A percentile compares a stretch with the other conserved stretches of the same genome.
Evolutionary conservation across 176 grass and related monocot genomes (phyloP).

Genomic region (Triticum timopheevii): DNA sequence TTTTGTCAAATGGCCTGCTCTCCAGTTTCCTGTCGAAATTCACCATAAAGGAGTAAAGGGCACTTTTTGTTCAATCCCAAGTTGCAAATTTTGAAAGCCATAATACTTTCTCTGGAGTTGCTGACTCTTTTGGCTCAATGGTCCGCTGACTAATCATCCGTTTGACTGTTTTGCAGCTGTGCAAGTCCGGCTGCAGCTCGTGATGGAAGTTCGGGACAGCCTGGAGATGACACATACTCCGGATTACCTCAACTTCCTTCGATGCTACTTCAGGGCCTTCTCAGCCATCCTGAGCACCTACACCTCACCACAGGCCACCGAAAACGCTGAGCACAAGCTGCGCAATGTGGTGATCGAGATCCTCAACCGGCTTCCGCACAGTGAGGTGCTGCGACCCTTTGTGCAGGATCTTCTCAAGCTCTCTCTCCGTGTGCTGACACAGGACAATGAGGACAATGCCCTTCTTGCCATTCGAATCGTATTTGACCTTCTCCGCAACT

Average conservation of each 20-base stretch:
- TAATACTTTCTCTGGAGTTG: background rate
- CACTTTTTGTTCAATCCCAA: background rate
- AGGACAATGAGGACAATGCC: slow-evolving; percentile 95
- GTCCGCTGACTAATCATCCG: background rate
- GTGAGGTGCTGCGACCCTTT: slow-evolving; percentile 95
- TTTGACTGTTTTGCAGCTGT: slow-evolving; percentile 52
- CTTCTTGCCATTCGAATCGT: slow-evolving; percentile 91
- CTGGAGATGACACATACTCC: slow-evolving; percentile 94
- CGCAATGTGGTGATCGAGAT: slow-evolving; percentile 95
- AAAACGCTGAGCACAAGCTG: slow-evolving; percentile 91
- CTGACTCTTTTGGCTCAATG: background rate
- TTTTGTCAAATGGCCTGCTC: background rate
- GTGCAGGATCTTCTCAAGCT: slow-evolving; percentile 98
- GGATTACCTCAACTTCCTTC: slow-evolving; percentile 93
- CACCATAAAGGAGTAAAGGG: background rate
- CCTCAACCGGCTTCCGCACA: slow-evolving; percentile 95
- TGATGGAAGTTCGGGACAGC: slow-evolving; percentile 89
- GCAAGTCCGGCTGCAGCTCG: slow-evolving; percentile 76
- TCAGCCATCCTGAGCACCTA: slow-evolving; percentile 67
- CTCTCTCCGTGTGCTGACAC: slow-evolving; percentile 83
- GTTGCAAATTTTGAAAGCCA: background rate
- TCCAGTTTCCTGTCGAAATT: background rate
- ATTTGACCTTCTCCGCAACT: slow-evolving; percentile 95
- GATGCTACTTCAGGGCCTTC: slow-evolving; percentile 96
- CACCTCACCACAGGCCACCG: slow-evolving; percentile 66